Evolutionary conservation across 257 asterid genomes (phyloP).

Genomic region (Ligustrum vulgare): DNA sequence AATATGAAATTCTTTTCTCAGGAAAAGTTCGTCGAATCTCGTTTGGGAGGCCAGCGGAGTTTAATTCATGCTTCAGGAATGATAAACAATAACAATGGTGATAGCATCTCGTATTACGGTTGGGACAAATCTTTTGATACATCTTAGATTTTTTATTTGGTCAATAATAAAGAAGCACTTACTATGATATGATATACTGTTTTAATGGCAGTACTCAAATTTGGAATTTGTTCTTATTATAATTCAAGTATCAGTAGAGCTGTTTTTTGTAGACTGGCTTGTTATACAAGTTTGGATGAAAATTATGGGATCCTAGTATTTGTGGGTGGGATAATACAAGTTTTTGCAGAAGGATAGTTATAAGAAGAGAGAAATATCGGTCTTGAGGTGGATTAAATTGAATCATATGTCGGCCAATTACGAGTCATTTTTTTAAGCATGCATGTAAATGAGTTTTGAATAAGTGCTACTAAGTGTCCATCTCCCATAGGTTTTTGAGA

Average conservation of each 20-base stretch:
- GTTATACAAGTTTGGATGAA: not conserved
- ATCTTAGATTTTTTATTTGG: not conserved
- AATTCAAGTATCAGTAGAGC: not conserved
- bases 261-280: not conserved
- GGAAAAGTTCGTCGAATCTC: slow-evolving; percentile 66
- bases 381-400: not conserved
- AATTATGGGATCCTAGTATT: not conserved
- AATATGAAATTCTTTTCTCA: slow-evolving; percentile 35
- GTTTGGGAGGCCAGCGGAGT: slow-evolving; percentile 49
- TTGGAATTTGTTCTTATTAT: too few species aligned
- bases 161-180: not conserved
- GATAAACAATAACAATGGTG: slow-evolving; percentile 48
- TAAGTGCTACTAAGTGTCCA: too few species aligned
- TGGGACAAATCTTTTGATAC: slow-evolving; percentile 17
- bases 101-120: slow-evolving; percentile 55
- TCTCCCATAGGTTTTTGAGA: too few species aligned
- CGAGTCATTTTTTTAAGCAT: too few species aligned
- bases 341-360: not conserved
- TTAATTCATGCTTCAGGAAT: slow-evolving; percentile 47
- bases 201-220: not conserved
- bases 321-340: not conserved
- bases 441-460: too few species aligned
- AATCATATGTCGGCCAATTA: not conserved
- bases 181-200: not conserved
- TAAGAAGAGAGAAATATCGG: not conserved